phyloP scores from a whole-genome alignment of 352 stramenopile genomes.

The Pythium rishiriense region DNA sequence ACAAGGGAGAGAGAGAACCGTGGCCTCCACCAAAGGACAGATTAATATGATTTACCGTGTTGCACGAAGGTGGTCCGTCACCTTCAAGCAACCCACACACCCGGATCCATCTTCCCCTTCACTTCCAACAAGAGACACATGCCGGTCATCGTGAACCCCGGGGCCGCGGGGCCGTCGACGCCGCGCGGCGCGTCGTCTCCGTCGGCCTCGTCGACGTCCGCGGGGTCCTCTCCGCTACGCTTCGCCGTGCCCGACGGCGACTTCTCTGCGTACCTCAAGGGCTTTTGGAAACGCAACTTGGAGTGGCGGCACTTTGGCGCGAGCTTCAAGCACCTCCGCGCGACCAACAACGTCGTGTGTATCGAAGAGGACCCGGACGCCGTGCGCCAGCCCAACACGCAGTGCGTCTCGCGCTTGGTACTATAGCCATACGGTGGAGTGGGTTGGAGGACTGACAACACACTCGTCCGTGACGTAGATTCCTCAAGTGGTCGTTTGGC shows the following conservation, averaged over 20 bases:
- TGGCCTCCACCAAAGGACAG: neutral
- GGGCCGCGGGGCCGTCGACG: slow-evolving; percentile 9
- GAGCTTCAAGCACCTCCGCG: slow-evolving; percentile 77
- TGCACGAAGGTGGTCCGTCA: neutral
- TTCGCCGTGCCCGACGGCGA: slow-evolving; percentile 67
- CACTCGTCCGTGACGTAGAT: slow-evolving; percentile 32
- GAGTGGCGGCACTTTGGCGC: slow-evolving; percentile 78
- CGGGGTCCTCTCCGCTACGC: slow-evolving; percentile 22
- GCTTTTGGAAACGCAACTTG: slow-evolving; percentile 83
- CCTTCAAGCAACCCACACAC: neutral
- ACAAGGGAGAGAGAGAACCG: neutral
- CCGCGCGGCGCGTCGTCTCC: slow-evolving; percentile 10
- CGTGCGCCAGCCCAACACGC: slow-evolving; percentile 69
- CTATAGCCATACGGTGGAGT: no score
- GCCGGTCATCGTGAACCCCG: slow-evolving; percentile 11
- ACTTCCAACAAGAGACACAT: neutral
- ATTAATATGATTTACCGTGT: neutral
- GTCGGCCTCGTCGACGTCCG: neutral
- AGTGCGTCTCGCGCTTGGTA: slow-evolving; percentile 32
- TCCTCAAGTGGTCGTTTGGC: slow-evolving; percentile 82
- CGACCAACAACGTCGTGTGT: slow-evolving; percentile 80
- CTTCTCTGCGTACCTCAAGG: slow-evolving; percentile 71
- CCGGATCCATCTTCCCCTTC: neutral
- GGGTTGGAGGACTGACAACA: no score
- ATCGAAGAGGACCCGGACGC: slow-evolving; percentile 77